Percentiles rank a stretch among this genome's conserved stretches.
These are phyloP conservation scores for Microcera coccophila DNA, from an alignment of 2,329 filamentous ascomycete genomes.

Conservation along the genomic window DNA sequence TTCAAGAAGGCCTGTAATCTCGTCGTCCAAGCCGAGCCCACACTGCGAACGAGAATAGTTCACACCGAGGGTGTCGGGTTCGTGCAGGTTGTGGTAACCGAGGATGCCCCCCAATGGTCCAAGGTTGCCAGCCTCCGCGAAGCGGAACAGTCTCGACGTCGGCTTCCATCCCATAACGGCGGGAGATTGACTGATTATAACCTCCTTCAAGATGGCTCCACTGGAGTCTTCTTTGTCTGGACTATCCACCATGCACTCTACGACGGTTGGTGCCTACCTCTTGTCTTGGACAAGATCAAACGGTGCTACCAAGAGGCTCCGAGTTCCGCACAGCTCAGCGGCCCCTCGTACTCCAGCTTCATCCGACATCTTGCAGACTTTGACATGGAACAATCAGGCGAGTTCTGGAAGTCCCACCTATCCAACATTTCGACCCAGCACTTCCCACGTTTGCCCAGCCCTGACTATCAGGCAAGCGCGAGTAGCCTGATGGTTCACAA, in stretches of 20 bases:
- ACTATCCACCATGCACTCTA: constrained; percentile 28
- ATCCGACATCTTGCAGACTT: no score
- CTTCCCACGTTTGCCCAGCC: constrained; percentile 18
- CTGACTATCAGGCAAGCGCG: constrained; percentile 14
- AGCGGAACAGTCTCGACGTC: constrained; percentile 2
- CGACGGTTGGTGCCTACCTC: constrained; percentile 28
- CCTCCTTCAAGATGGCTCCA: no score
- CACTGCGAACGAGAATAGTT: constrained; percentile 19
- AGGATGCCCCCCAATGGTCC: constrained; percentile 13
- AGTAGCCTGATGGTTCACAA: constrained; percentile 17
- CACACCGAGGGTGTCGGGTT: constrained; percentile 14
- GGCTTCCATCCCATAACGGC: constrained; percentile 11
- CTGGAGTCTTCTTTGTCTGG: constrained; percentile 23
- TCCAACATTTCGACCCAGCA: no score
- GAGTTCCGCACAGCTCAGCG: no score
- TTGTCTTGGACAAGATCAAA: no score
- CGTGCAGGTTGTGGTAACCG: constrained; percentile 16
- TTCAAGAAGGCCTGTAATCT: constrained; percentile 17
- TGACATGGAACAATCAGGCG: no score
- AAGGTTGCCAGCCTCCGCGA: constrained; percentile 1
- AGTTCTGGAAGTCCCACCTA: no score
- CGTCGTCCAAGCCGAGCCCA: constrained; percentile 9
- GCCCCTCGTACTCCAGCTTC: no score
- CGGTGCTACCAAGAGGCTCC: no score
- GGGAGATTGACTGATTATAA: no score